Base-by-base conservation (phyloP, 75 land plant genomes). In the Picea sitchensis region DNA sequence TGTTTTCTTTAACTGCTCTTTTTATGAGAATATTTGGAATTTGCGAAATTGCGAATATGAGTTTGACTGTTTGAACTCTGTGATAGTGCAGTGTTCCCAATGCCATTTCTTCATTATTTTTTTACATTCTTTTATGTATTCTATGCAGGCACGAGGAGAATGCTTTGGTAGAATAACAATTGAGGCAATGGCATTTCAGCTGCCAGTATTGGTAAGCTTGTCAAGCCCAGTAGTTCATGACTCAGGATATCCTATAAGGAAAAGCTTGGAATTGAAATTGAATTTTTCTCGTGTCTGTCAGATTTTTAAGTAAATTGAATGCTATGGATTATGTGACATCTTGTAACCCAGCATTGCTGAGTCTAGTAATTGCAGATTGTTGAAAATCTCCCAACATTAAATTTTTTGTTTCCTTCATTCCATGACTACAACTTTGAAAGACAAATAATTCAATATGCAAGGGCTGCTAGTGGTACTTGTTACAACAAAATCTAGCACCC, bases 151-250 rank as follows among this genome's bases (percentile, higher is more conserved):
- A 17, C 92, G 96, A 17, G 98, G 98, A 18, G 96, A 96, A 76
- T 96, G 96, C 85, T 96, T 96, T 91, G 98, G 98, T 38, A 86
- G 96, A 83, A 94, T 96, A 58, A 93, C 98, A 47, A 96, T 96
- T 72, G 98, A 96, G 81, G 98, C 98, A 8, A 96, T 96, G 96
- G 96, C 93, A 76, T 96, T 96, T 85, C 92, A 89, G 73, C 82
- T 96, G 58, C 98, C 94, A 58, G 92, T 94, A 9, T 58, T 96
- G 92, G 98, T 94, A 83, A 80, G 78, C 51, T 51, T 41, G 71
- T 67, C 41, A 36, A 67, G 6, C 71, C 44, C 5, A 67, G 30
- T 20, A 34, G 44, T 67, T 67, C 41, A 36, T 34, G 41, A 67
- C 44, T 67, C 14, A 3, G 31, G 71, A 67, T 36, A 32, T 67